phyloP scores from a whole-genome alignment of 805 yeast genomes.

The Dipodascopsis uninucleata region DNA sequence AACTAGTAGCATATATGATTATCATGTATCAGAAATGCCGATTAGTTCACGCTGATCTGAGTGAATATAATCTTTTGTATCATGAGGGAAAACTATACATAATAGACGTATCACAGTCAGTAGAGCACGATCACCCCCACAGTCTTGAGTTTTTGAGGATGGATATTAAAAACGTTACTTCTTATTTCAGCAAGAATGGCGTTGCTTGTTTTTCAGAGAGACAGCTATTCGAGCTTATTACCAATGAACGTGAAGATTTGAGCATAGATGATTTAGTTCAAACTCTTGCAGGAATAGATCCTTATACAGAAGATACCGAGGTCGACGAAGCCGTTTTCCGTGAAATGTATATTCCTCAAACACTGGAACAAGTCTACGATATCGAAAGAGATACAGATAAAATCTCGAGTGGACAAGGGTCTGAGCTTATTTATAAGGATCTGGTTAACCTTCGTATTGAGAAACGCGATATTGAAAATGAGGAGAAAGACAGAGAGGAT shows the following conservation, averaged over 20 bases:
- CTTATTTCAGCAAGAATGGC: slow-evolving; percentile 71
- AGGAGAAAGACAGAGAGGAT: slow-evolving; percentile 35
- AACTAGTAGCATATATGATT: slow-evolving; percentile 80
- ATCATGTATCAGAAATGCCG: slow-evolving; percentile 83
- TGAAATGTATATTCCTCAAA: slow-evolving; percentile 76
- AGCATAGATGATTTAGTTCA: slow-evolving; percentile 35
- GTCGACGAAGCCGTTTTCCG: slow-evolving; percentile 87
- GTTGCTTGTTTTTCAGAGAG: slow-evolving; percentile 80
- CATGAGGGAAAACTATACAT: slow-evolving; percentile 76
- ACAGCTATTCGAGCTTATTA: slow-evolving; percentile 72
- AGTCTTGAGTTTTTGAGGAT: slow-evolving; percentile 89
- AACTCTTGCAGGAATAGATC: slow-evolving; percentile 35
- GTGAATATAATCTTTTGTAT: slow-evolving; percentile 85
- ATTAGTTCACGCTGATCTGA: slow-evolving; percentile 92
- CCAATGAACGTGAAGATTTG: slow-evolving; percentile 37
- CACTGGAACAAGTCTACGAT: slow-evolving; percentile 44
- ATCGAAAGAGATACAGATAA: slow-evolving; percentile 69
- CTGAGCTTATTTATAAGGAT: slow-evolving; percentile 54
- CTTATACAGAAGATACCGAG: slow-evolving; percentile 44
- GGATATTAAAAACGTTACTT: slow-evolving; percentile 96
- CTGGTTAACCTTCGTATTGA: slow-evolving; percentile 33
- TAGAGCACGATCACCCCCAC: slow-evolving; percentile 97
- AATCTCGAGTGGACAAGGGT: slow-evolving; percentile 66
- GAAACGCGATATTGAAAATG: slow-evolving; percentile 38
- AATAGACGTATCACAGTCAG: slow-evolving; percentile 95